These are phyloP conservation scores for Magnaporthiopsis incrustans DNA, from an alignment of 2,329 filamentous ascomycete genomes.

Conservation along the genomic window DNA sequence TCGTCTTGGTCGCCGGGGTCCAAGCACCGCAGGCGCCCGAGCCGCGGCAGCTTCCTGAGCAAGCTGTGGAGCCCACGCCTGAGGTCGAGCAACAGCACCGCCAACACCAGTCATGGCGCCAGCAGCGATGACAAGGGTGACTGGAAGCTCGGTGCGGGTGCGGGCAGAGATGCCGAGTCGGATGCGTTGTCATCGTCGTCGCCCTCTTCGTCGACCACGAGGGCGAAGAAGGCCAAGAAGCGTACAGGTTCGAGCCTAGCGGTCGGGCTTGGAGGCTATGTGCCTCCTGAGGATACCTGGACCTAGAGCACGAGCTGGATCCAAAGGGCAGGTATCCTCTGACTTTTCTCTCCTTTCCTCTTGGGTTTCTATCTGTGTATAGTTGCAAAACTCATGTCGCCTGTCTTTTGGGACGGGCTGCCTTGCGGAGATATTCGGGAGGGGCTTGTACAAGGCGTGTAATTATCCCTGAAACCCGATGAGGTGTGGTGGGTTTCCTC, in stretches of 20 bases:
- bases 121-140: background rate
- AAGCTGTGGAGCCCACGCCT: slow-evolving; percentile 7
- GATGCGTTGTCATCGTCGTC: background rate
- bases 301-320: background rate
- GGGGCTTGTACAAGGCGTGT: background rate
- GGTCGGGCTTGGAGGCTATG: slow-evolving; percentile 5
- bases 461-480: background rate
- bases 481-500: background rate
- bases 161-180: background rate
- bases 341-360: background rate
- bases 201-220: background rate
- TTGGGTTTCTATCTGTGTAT: background rate
- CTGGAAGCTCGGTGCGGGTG: background rate
- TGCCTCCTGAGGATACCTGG: background rate
- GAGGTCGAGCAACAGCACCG: background rate
- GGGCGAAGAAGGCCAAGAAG: background rate
- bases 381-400: background rate
- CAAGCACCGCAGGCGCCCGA: background rate
- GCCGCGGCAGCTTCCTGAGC: slow-evolving; percentile 1
- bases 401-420: too few relatives aligned
- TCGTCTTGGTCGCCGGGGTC: background rate
- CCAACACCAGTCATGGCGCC: background rate
- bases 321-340: background rate
- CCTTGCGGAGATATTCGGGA: background rate
- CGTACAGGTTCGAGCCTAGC: background rate